A percentile compares a stretch with the other conserved stretches of the same genome.
phyloP scores from a whole-genome alignment of 331 rosid species.

The Acacia pycnantha region DNA sequence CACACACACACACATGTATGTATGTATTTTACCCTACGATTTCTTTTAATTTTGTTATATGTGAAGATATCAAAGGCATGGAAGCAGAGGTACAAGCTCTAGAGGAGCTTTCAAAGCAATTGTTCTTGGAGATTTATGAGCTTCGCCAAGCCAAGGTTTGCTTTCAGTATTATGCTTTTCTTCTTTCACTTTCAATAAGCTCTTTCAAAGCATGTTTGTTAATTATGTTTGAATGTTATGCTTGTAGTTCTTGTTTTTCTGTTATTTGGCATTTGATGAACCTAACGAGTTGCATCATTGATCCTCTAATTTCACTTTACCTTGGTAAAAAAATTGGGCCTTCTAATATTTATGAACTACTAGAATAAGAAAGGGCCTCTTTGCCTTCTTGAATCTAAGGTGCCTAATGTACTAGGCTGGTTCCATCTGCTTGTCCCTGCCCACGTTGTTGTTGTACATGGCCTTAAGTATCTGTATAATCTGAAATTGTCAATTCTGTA shows the following conservation, averaged over 20 bases:
- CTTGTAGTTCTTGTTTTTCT: neutral
- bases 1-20: neutral
- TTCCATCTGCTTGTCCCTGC: neutral
- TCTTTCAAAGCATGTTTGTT: neutral
- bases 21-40: neutral
- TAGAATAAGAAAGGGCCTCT: neutral
- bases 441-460: neutral
- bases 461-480: neutral
- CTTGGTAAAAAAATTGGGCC: neutral
- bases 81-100: slow-evolving; percentile 91
- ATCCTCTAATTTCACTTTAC: neutral
- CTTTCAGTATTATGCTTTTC: slow-evolving; percentile 6
- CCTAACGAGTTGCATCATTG: neutral
- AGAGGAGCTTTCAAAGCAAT: slow-evolving; percentile 94
- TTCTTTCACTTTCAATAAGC: neutral
- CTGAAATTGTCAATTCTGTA: no score
- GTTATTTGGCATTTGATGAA: neutral
- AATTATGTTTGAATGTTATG: neutral
- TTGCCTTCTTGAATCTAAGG: neutral
- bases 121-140: slow-evolving; percentile 93
- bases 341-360: neutral
- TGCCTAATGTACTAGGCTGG: neutral
- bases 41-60: slow-evolving; percentile 13
- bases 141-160: slow-evolving; percentile 93
- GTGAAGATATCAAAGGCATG: slow-evolving; percentile 75